phyloP scores from a whole-genome alignment of 768 basidiomycete genomes.

The Hydnomerulius pinastri region DNA sequence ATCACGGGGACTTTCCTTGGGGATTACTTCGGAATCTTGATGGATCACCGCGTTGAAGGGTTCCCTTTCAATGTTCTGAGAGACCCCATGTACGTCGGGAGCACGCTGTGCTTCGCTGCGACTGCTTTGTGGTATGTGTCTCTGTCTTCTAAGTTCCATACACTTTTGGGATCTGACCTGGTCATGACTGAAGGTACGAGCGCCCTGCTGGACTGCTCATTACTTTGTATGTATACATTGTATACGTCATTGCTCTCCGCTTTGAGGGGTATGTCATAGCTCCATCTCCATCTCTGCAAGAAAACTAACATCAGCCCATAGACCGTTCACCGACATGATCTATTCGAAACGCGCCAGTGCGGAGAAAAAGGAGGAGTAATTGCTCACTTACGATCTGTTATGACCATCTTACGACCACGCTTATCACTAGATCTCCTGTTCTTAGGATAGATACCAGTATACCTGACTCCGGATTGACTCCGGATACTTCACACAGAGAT shows the following conservation, averaged over 20 bases:
- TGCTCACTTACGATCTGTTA: not conserved
- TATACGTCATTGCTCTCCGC: conserved; percentile 80
- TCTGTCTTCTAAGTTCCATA: conserved; percentile 1
- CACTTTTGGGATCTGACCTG: not conserved
- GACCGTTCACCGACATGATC: conserved; percentile 83
- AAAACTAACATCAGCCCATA: conserved; percentile 24
- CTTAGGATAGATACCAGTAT: not conserved
- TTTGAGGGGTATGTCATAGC: conserved; percentile 79
- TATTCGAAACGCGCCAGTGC: conserved; percentile 56
- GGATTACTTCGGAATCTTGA: conserved; percentile 84
- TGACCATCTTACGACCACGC: not conserved
- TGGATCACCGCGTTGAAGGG: conserved; percentile 88
- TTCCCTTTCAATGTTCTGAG: conserved; percentile 95
- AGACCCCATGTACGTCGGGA: conserved; percentile 98
- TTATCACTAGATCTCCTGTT: not conserved
- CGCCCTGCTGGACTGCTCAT: conserved; percentile 83
- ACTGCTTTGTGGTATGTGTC: conserved; percentile 83
- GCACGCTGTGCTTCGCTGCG: conserved; percentile 86
- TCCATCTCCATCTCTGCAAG: not conserved
- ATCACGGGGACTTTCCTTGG: conserved; percentile 91
- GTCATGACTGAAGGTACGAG: conserved; percentile 61
- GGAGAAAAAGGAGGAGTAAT: conserved; percentile 21
- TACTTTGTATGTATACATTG: conserved; percentile 77
- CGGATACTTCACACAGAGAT: not conserved
- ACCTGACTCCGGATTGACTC: not conserved